These are phyloP conservation scores for Boletellus emodensis DNA, from an alignment of 768 basidiomycete genomes.

Conservation along the genomic window DNA sequence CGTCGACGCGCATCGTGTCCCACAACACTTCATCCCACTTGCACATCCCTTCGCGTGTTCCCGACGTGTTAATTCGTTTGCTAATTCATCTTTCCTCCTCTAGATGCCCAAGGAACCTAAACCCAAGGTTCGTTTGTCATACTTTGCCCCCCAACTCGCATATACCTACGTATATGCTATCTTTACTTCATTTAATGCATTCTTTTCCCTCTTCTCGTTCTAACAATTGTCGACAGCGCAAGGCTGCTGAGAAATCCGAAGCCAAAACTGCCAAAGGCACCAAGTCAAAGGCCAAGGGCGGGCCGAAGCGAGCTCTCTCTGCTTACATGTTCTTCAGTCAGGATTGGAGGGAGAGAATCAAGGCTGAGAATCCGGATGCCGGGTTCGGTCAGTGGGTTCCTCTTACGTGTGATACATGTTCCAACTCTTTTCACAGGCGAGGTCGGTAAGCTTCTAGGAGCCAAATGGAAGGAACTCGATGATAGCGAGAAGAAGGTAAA, in stretches of 20 bases:
- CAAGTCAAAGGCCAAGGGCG: slow-evolving; percentile 67
- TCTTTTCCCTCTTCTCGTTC: slow-evolving; percentile 3
- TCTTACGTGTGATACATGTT: background rate
- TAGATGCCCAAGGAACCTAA: slow-evolving; percentile 82
- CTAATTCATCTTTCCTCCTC: slow-evolving; percentile 33
- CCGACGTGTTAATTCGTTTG: slow-evolving; percentile 38
- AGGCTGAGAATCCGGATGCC: slow-evolving; percentile 92
- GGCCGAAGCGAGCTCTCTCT: slow-evolving; percentile 86
- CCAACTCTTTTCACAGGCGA: slow-evolving; percentile 52
- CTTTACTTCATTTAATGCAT: slow-evolving; percentile 5
- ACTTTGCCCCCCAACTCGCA: slow-evolving; percentile 1
- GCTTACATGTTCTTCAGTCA: slow-evolving; percentile 99
- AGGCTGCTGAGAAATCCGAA: slow-evolving; percentile 71
- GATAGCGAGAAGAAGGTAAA: slow-evolving; percentile 88
- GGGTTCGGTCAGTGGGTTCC: slow-evolving; percentile 65
- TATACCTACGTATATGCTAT: slow-evolving; percentile 19
- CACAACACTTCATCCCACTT: slow-evolving; percentile 26
- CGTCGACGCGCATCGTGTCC: slow-evolving; percentile 33
- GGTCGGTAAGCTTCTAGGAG: slow-evolving; percentile 91
- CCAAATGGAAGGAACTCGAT: slow-evolving; percentile 94
- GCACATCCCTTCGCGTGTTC: slow-evolving; percentile 28
- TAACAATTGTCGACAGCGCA: slow-evolving; percentile 47
- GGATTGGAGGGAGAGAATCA: slow-evolving; percentile 94
- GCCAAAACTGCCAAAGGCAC: slow-evolving; percentile 46
- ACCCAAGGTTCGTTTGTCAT: slow-evolving; percentile 51